phyloP scores from a whole-genome alignment of 768 basidiomycete species.

The Hericium erinaceus region DNA sequence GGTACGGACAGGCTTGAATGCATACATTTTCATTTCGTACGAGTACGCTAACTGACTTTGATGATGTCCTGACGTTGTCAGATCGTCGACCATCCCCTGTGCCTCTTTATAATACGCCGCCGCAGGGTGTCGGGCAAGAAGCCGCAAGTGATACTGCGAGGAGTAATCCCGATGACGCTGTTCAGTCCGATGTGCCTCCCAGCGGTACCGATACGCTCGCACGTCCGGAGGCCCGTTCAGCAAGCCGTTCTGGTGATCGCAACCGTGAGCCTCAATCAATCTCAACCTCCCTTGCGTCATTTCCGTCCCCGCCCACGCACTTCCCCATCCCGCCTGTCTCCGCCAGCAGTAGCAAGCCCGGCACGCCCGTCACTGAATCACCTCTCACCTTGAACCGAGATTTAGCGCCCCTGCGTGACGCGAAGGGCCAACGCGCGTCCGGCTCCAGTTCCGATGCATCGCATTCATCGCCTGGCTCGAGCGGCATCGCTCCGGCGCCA shows the following conservation, averaged over 20 bases:
- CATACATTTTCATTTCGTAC: no score
- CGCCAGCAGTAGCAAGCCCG: conserved; percentile 9
- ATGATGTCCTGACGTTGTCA: no score
- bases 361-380: conserved; percentile 5
- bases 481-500: not conserved
- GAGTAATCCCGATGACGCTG: no score
- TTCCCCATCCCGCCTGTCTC: conserved; percentile 48
- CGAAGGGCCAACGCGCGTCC: conserved; percentile 1
- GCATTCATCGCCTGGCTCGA: not conserved
- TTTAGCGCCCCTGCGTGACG: not conserved
- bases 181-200: no score
- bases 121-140: no score
- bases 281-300: conserved; percentile 62
- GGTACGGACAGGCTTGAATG: no score
- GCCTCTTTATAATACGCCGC: no score
- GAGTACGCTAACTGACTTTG: no score
- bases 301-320: conserved; percentile 66
- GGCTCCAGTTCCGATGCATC: conserved; percentile 2
- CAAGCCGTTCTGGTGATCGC: conserved; percentile 5
- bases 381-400: not conserved
- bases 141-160: no score
- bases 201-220: no score
- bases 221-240: no score
- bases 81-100: no score
- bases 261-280: conserved; percentile 31